Base-by-base conservation (phyloP, 345 rosid genomes). In the Stellera chamaejasme region DNA sequence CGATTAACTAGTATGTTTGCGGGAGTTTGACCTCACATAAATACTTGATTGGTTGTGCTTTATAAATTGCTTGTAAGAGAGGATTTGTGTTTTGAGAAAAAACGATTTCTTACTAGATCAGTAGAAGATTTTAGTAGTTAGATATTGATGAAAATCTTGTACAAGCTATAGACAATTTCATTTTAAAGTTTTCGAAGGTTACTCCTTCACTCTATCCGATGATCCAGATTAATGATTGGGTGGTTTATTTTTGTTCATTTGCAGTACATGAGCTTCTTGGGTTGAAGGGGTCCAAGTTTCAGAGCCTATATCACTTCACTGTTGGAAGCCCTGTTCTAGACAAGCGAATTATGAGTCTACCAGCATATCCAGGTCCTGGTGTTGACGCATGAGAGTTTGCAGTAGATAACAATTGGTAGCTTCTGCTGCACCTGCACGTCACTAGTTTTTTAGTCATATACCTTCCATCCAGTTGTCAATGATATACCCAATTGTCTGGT, bases 311-410 rank as follows among this genome's bases (percentile, higher is more conserved):
- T 69, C 97, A 90, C 75, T 90, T 90, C 76, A 90, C 93, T 0
- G 75, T 82, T 8, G 95, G 97, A 71, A 84, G 85, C 56, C 90
- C 95, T 1, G 90, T 87, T 26, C 9, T 81, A 58, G 97, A 90
- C 75, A 76, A 76, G 64, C 83, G 95, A 61, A 90, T 90, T 62
- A 87, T 90, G 95, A 84, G 88, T 70, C 76, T 87, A 56, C 97
- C 93, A 14, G 93, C 97, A 25, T 90, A 90, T 76, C 95, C 97
- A 6, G 90, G 95, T 11, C 97, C 92, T 10, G 60, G 19, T 11
- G 27, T 71, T 13, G 89, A 82, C 63, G 69, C 80, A 50, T 88
- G 67, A 76, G 59, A 3, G 7, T 4, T n/a, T n/a, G 39, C 7
- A 32, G 39, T 32, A 32, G 39, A 19, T 19, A 19, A 19, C 23